Evolutionary conservation across 768 basidiomycete genomes (phyloP), one percentile per base, ranked within the genome.

Genomic region (Tylopilus sp.): DNA sequence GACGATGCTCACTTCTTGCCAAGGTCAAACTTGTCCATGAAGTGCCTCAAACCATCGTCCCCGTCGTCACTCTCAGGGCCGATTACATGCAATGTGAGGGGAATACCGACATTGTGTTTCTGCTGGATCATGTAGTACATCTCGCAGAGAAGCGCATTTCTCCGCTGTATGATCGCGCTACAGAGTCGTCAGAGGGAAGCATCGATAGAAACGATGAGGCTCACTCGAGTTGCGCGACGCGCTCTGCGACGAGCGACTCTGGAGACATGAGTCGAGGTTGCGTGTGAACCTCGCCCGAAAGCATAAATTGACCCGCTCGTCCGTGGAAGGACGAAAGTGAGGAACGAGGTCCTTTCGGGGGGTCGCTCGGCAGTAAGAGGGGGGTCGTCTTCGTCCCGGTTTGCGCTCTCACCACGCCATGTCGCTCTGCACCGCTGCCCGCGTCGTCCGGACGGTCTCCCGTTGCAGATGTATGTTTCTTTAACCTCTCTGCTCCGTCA

Each of bases 91-190:
- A 75, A 50, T 14, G 63, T 55, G 28, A 79, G 63, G 34, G 77
- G 56, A 30, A 72, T 54, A 22, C 78, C 78, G 40, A 78, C 62
- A 57, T 72, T 72, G 47, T 79, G 73, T 61, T 80, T 79, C 51
- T 75, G 75, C 52, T 75, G 77, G 45, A 88, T 77, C 75, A 91
- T 79, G 48, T 72, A 70, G 71, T 80, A 86, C 82, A 91, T 83
- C 67, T 89, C 80, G 38, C 77, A 76, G 65, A 91, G 77, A 45
- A 89, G 77, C 48, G 74, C 83, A 83, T 87, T 85, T 67, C 88
- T 76, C 59, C 82, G 83, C 43, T 77, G 70, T 40, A 82, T 70
- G 56, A 91, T 84, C 58, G 74, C 76, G 65, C 88, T 91, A 56
- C 19, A 55, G 47, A 33, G 22, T 24, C 10, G 31, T 57, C 4